A percentile compares a stretch with the other conserved stretches of the same genome.
These are phyloP conservation scores for Beauveria varroae DNA, from an alignment of 2,329 filamentous ascomycete genomes.

Conservation along the genomic window DNA sequence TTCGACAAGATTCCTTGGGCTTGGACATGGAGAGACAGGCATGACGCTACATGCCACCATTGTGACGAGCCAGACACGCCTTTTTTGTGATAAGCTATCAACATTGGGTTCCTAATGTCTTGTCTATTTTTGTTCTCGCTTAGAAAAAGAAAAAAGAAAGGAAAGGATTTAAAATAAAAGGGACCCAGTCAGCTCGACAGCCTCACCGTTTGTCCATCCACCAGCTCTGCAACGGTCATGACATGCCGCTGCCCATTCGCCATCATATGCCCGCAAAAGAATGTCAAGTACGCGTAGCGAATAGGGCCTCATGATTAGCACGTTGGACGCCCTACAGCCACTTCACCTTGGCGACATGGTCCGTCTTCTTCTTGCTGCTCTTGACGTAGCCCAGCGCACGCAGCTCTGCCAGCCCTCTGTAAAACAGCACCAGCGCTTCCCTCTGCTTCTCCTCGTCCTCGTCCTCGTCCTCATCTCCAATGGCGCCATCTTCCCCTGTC, in stretches of 20 bases:
- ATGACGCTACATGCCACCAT: neutral
- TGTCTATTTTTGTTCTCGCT: neutral
- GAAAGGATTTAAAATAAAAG: too few species aligned
- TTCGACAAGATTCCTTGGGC: neutral
- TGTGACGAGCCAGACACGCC: neutral
- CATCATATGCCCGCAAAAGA: neutral
- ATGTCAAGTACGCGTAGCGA: too few species aligned
- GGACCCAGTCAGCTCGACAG: neutral
- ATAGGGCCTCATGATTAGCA: too few species aligned
- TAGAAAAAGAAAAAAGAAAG: neutral
- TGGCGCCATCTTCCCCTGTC: constrained; percentile 21
- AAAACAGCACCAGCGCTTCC: constrained; percentile 67
- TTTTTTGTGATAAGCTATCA: too few species aligned
- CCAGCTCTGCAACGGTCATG: neutral
- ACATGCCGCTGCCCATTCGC: neutral
- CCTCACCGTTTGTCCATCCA: constrained; percentile 2
- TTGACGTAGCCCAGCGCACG: constrained; percentile 82
- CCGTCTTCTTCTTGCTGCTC: constrained; percentile 80
- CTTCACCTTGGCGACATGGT: constrained; percentile 86
- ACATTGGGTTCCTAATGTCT: too few species aligned
- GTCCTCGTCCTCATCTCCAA: constrained; percentile 16
- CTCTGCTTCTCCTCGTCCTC: constrained; percentile 40
- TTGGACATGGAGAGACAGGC: neutral
- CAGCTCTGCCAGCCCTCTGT: constrained; percentile 76
- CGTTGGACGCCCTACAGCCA: constrained; percentile 45